Percentiles rank a stretch among this genome's conserved stretches.
Evolutionary conservation across 495 filamentous ascomycete genomes (phyloP).

Genomic region (Lepraria neglecta): DNA sequence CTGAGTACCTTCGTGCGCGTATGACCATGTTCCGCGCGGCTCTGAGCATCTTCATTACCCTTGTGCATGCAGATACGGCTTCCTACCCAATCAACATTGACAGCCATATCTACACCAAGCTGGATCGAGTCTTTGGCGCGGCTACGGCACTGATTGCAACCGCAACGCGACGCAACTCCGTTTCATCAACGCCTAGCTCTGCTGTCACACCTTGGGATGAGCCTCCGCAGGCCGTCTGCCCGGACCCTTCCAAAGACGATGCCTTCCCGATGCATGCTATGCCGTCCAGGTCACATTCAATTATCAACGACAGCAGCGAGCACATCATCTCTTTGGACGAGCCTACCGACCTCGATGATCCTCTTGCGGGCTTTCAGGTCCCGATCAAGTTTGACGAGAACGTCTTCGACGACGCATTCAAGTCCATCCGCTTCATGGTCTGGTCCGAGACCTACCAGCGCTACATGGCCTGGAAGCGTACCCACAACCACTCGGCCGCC

Average conservation of each 20-base stretch:
- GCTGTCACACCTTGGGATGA: conserved; percentile 26
- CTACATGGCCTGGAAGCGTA: conserved; percentile 20
- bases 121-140: conserved; percentile 46
- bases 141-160: conserved; percentile 29
- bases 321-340: conserved; percentile 27
- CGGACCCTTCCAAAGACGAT: not conserved
- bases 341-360: conserved; percentile 16
- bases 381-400: conserved; percentile 39
- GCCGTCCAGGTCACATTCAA: conserved; percentile 9
- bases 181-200: conserved; percentile 13
- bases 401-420: conserved; percentile 55
- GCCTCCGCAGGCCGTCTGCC: not conserved
- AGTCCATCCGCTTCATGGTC: conserved; percentile 61
- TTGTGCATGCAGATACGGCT: conserved; percentile 49
- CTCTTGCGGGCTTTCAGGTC: conserved; percentile 14
- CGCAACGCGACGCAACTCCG: not conserved
- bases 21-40: conserved; percentile 44
- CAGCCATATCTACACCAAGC: conserved; percentile 39
- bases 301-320: conserved; percentile 18
- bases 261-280: conserved; percentile 16
- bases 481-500: not conserved
- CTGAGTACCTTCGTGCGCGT: conserved; percentile 32
- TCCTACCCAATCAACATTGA: conserved; percentile 61
- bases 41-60: conserved; percentile 52
- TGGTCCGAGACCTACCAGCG: conserved; percentile 61